These are phyloP conservation scores for Plasmodium cynomolgi DNA, from an alignment of 169 alveolate species.

Conservation along the genomic window DNA sequence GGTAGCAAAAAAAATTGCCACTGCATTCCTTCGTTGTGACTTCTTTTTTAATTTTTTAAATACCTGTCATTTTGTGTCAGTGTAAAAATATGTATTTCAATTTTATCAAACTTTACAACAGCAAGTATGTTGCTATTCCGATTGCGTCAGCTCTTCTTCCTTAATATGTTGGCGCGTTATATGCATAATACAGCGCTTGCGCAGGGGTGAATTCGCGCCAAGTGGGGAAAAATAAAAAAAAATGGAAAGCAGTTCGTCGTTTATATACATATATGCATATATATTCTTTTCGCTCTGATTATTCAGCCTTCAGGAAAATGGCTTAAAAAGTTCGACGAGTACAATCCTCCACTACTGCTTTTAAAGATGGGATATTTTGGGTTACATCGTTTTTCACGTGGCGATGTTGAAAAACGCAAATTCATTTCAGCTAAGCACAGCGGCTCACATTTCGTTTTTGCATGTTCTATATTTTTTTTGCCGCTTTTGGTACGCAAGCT, in stretches of 20 bases:
- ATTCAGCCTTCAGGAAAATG: not conserved
- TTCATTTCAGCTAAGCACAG: not conserved
- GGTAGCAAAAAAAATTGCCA: not conserved
- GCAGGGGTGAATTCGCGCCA: not conserved
- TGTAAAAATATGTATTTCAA: not conserved
- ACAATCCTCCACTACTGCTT: not conserved
- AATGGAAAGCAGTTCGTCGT: not conserved
- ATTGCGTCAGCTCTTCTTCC: not conserved
- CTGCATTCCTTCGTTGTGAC: not conserved
- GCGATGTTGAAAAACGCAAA: not conserved
- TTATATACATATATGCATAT: not conserved
- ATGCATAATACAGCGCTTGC: not conserved
- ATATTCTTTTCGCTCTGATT: not conserved
- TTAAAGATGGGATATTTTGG: not conserved
- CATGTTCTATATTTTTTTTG: not conserved
- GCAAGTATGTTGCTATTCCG: not conserved
- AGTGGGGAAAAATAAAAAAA: not conserved
- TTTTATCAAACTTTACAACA: not conserved
- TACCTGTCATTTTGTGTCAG: slow-evolving; percentile 33
- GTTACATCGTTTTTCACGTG: not conserved
- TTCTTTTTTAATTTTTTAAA: not conserved
- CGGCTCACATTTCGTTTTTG: not conserved
- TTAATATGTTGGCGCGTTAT: not conserved
- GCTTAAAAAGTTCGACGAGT: not conserved
- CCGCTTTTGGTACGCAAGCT: not conserved